A percentile compares a stretch with the other conserved stretches of the same genome.
These are phyloP conservation scores for Drechslera avenae DNA, from an alignment of 2,329 filamentous ascomycete species.

Conservation along the genomic window DNA sequence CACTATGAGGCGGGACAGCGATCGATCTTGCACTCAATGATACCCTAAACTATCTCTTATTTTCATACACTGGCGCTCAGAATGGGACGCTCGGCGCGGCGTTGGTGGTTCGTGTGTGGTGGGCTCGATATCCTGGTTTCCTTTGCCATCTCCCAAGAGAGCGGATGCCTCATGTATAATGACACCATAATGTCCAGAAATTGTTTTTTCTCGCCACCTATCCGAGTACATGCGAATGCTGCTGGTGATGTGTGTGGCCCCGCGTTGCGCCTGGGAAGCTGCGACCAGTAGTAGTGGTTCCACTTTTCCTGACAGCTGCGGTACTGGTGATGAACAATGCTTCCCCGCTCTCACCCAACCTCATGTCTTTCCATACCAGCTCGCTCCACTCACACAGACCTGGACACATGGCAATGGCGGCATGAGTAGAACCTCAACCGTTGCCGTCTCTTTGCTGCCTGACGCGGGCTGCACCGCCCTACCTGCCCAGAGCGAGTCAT, in stretches of 20 bases:
- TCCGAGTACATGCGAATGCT: neutral
- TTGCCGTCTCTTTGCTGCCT: neutral
- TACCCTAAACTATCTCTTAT: conserved; percentile 10
- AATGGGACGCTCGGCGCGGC: conserved; percentile 10
- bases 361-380: too few species aligned
- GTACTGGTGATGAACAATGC: too few species aligned
- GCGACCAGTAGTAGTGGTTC: neutral
- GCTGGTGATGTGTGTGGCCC: too few species aligned
- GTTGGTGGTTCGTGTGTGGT: conserved; percentile 2
- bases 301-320: too few species aligned
- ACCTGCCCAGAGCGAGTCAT: neutral
- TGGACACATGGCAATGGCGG: too few species aligned
- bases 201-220: neutral
- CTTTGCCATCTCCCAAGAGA: neutral
- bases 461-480: too few species aligned
- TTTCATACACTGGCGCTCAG: neutral
- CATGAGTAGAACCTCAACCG: neutral
- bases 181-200: neutral
- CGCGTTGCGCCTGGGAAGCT: neutral
- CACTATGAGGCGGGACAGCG: neutral
- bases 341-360: too few species aligned
- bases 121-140: neutral
- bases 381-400: too few species aligned
- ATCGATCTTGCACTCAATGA: neutral
- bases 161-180: neutral